Evolutionary conservation across 1,139 yeast genomes (phyloP).

Genomic region (Williopsis jadinii): DNA sequence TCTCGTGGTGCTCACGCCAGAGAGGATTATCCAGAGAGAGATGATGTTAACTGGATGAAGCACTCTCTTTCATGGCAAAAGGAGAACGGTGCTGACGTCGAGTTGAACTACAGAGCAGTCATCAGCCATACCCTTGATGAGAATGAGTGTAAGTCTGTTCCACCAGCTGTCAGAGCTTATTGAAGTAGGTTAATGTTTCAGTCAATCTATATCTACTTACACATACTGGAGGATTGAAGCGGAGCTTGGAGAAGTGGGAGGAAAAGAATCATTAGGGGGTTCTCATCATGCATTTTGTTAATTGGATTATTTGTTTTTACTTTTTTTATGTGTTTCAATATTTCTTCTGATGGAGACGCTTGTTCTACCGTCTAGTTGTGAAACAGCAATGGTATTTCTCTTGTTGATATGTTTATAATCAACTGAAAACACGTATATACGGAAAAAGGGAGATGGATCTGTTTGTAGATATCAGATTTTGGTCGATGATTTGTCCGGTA

Average conservation of each 20-base stretch:
- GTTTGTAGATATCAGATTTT: not conserved
- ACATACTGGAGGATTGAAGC: no score
- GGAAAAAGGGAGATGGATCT: not conserved
- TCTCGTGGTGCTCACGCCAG: conserved; percentile 99
- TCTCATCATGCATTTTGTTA: no score
- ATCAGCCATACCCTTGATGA: conserved; percentile 81
- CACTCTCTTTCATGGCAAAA: conserved; percentile 93
- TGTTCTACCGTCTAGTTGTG: not conserved
- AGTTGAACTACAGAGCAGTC: conserved; percentile 82
- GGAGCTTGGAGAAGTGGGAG: no score
- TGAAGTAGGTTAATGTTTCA: conserved; percentile 24
- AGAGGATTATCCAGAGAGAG: conserved; percentile 95
- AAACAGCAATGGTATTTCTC: not conserved
- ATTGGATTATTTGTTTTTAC: no score
- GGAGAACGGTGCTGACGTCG: conserved; percentile 61
- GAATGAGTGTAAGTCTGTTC: conserved; percentile 89
- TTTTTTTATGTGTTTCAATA: not conserved
- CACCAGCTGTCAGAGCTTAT: conserved; percentile 94
- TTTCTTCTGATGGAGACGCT: not conserved
- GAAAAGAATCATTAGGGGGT: no score
- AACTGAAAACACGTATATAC: not conserved
- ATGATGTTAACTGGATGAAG: conserved; percentile 96
- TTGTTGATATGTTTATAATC: not conserved
- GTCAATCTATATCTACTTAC: not conserved
- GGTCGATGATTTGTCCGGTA: not conserved